Conservation (phyloP, 441 rosid species). For the Corymbia calophylla region DNA sequence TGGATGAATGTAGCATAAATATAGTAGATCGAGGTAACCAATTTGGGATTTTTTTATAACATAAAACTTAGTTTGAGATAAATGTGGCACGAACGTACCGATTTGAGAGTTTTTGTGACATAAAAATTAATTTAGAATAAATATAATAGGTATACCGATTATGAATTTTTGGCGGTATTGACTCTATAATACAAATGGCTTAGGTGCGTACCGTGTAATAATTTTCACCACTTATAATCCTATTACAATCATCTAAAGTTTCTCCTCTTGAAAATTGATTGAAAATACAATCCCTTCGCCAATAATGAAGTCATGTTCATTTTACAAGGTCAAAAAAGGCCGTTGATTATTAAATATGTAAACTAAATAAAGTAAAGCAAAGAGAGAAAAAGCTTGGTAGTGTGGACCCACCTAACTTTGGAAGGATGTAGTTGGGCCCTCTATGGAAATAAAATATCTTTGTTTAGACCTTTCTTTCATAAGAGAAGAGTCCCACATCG, state of each 20-base stretch:
- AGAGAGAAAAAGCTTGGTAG: neutral
- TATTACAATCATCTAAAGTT: neutral
- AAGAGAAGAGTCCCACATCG: neutral
- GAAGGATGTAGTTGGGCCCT: neutral
- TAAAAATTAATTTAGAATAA: neutral
- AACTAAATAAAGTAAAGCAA: neutral
- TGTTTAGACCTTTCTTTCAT: rapidly evolving
- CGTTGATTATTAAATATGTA: neutral
- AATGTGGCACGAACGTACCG: rapidly evolving
- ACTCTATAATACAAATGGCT: neutral
- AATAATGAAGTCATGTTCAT: neutral
- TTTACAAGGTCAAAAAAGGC: neutral
- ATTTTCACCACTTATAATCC: neutral
- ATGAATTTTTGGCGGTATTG: rapidly evolving
- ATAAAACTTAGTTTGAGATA: neutral
- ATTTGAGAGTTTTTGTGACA: neutral
- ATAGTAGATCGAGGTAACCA: neutral
- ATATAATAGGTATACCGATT: rapidly evolving
- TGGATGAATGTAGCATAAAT: neutral
- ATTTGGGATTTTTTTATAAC: neutral
- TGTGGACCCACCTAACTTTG: neutral
- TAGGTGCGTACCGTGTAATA: neutral
- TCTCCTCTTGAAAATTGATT: neutral
- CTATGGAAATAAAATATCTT: neutral
- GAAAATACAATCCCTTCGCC: neutral